A percentile compares a stretch with the other conserved stretches of the same genome.
phyloP scores from a whole-genome alignment of 768 basidiomycete genomes.

The Kwoniella bestiolae region DNA sequence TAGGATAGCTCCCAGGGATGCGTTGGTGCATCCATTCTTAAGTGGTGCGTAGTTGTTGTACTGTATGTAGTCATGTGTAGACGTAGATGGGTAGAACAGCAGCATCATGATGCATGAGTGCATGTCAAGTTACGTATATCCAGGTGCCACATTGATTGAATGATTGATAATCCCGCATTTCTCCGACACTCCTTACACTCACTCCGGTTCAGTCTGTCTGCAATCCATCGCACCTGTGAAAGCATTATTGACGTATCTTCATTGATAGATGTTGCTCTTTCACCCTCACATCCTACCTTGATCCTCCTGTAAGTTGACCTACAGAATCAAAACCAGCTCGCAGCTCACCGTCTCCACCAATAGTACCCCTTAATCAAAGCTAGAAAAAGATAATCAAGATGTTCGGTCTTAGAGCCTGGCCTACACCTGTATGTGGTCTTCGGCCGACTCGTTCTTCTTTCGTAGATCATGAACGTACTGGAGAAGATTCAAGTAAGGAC shows the following conservation, averaged over 20 bases:
- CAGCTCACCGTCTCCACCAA: neutral
- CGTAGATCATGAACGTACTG: neutral
- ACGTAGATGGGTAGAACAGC: neutral
- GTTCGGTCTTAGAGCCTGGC: slow-evolving; percentile 58
- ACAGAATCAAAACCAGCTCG: neutral
- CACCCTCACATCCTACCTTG: neutral
- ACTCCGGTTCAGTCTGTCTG: neutral
- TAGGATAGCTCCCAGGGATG: slow-evolving; percentile 87
- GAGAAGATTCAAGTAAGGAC: neutral
- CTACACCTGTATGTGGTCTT: slow-evolving; percentile 52
- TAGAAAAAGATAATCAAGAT: slow-evolving; percentile 31
- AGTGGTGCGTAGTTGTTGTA: slow-evolving; percentile 59
- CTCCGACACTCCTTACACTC: slow-evolving; percentile 1
- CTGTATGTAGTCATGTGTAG: neutral
- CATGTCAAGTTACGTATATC: neutral
- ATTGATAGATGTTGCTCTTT: too few species aligned
- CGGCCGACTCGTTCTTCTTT: slow-evolving; percentile 6
- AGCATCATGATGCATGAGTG: neutral
- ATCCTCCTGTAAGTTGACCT: slow-evolving; percentile 4
- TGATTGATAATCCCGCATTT: slow-evolving; percentile 4
- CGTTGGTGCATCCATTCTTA: slow-evolving; percentile 83
- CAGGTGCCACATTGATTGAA: neutral
- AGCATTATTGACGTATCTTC: neutral
- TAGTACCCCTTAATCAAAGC: too few species aligned
- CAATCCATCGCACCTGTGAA: neutral